These are phyloP conservation scores for Hortaea werneckii DNA, from an alignment of 2,329 filamentous ascomycete species.

Conservation along the genomic window DNA sequence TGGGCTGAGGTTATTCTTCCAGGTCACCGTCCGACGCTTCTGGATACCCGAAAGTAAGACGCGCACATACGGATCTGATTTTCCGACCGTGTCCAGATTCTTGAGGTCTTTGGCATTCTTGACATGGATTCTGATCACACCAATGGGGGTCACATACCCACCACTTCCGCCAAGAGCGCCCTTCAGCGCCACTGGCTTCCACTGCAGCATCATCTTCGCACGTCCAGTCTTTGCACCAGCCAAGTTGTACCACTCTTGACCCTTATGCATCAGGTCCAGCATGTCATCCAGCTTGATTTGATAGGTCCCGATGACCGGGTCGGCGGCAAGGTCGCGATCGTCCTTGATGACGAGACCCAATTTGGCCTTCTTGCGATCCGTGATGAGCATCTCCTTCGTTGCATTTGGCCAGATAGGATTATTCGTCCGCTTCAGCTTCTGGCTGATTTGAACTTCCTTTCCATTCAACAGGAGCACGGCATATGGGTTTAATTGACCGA, in stretches of 20 bases:
- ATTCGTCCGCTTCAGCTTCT: slow-evolving; percentile 93
- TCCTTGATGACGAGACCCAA: slow-evolving; percentile 92
- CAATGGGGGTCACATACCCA: slow-evolving; percentile 86
- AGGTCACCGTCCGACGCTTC: slow-evolving; percentile 86
- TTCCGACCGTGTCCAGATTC: slow-evolving; percentile 90
- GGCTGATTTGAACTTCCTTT: slow-evolving; percentile 79
- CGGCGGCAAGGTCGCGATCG: slow-evolving; percentile 72
- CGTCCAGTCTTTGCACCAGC: slow-evolving; percentile 71
- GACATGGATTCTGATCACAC: slow-evolving; percentile 91
- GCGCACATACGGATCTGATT: slow-evolving; percentile 89
- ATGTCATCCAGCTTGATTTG: slow-evolving; percentile 94
- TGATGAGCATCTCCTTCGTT: slow-evolving; percentile 88
- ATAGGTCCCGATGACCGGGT: slow-evolving; percentile 81
- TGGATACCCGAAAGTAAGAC: slow-evolving; percentile 83
- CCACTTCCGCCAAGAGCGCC: slow-evolving; percentile 67
- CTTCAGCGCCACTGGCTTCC: slow-evolving; percentile 86
- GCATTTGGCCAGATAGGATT: slow-evolving; percentile 93
- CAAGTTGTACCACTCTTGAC: slow-evolving; percentile 93
- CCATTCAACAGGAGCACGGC: slow-evolving; percentile 80
- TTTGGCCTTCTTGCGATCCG: slow-evolving; percentile 81
- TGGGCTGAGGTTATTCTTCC: slow-evolving; percentile 89
- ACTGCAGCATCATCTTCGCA: slow-evolving; percentile 82
- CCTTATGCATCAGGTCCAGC: slow-evolving; percentile 79
- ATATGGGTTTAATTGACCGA: slow-evolving; percentile 86
- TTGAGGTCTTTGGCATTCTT: slow-evolving; percentile 70